Evolutionary conservation across 2,329 filamentous ascomycete species (phyloP), one percentile per base, ranked within the genome.

Genomic region (Cryphonectria naterciae): DNA sequence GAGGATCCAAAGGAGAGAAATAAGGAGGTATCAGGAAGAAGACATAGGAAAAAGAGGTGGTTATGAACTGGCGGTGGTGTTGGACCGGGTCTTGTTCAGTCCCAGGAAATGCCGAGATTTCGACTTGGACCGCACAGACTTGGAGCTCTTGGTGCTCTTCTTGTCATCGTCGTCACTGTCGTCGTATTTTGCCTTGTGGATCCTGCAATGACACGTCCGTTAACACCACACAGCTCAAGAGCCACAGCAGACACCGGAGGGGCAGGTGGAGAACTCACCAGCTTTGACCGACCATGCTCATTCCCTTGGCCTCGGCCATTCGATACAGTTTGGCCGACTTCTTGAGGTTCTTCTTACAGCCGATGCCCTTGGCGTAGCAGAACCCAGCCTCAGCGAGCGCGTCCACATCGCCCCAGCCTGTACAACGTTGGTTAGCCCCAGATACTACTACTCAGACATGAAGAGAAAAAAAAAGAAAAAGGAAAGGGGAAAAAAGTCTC

Each of bases 221-320:
- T 25, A 49, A 17, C 19, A 69, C 71, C 32, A 74, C 11, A 39
- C 11, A 39, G 71, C 11, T 62, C 73, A 52, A 73, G 74, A 69
- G 32, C 72, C 39, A 64, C 52, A 17, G 15, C 37, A 6, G 32
- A 54, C 52, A 39, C 32, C 10, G 2, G 1, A 0, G 25, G 10
- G 35, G n/a, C 35, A 56, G 46, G 37, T n/a, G n/a, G 8, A 70
- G 8, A 70, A 88, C 93, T 79, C 86, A 97, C 95, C 96, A 99
- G 85, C 94, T 98, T 80, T 98, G 98, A 69, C 96, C 96, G 70
- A 97, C 92, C 94, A 98, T 98, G 81, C 90, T 97, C 86, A 98
- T 95, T 8, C 96, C 96, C 82, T 96, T 96, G 35, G 92, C 90
- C 80, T 97, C 96, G 7, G 96, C 96, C 84, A 91, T 87, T 32